Evolutionary conservation across 352 stramenopile species (phyloP).

Genomic region (Globisporangium cylindrosporum): DNA sequence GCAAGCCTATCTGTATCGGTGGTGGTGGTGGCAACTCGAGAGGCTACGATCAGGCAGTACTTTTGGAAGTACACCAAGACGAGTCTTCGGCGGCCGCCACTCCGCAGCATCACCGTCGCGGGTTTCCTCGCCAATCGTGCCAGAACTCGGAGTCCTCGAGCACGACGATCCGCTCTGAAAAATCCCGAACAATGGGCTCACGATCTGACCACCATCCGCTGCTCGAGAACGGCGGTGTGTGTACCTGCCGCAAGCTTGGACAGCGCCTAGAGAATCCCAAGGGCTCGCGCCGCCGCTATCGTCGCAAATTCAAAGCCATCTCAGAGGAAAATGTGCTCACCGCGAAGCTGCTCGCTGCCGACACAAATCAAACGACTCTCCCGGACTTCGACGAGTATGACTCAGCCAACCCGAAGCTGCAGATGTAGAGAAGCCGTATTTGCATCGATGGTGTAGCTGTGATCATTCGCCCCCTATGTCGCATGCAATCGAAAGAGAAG

Average conservation of each 20-base stretch:
- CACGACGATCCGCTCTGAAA: conserved; percentile 2
- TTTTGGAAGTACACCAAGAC: not conserved
- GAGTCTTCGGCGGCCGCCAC: not conserved
- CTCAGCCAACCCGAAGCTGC: conserved; percentile 4
- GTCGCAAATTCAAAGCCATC: conserved; percentile 23
- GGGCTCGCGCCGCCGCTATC: conserved; percentile 15
- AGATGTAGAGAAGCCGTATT: not conserved
- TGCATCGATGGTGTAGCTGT: not conserved
- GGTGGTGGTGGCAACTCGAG: not conserved
- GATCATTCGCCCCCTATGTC: not conserved
- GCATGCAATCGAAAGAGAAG: not conserved
- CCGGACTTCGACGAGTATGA: conserved; percentile 16
- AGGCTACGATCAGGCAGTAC: not conserved
- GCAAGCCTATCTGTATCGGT: conserved; percentile 14
- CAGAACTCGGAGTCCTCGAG: conserved; percentile 13
- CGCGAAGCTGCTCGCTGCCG: conserved; percentile 15
- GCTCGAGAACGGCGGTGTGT: conserved; percentile 22
- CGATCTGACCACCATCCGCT: conserved; percentile 3
- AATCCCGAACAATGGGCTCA: not conserved
- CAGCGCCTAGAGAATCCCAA: conserved; percentile 29
- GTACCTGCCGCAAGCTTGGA: conserved; percentile 35
- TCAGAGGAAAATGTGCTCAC: conserved; percentile 25
- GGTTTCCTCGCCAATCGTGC: conserved; percentile 1
- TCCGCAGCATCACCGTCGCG: not conserved
- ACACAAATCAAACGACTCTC: conserved; percentile 5